Evolutionary conservation across 1,139 yeast genomes (phyloP).

Genomic region (Candida buenavistaensis): DNA sequence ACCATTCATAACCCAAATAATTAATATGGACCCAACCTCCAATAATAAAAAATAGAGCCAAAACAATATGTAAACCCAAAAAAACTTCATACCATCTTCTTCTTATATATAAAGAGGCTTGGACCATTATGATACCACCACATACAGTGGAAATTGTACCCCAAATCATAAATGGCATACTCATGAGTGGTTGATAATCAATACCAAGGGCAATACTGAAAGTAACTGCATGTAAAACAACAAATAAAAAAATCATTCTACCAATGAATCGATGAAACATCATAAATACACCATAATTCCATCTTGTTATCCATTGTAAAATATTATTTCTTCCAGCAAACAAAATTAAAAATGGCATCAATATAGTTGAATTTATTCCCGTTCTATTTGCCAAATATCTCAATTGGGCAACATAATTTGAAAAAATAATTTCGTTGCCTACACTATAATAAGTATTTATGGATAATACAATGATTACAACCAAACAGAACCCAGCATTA

Average conservation of each 20-base stretch:
- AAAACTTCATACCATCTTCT: constrained; percentile 64
- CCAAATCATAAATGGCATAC: constrained; percentile 43
- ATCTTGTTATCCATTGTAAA: constrained; percentile 48
- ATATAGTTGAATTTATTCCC: constrained; percentile 50
- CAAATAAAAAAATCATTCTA: constrained; percentile 36
- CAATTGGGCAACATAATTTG: constrained; percentile 17
- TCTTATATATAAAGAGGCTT: constrained; percentile 55
- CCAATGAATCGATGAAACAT: constrained; percentile 55
- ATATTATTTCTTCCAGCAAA: constrained; percentile 60
- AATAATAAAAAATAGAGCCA: constrained; percentile 55
- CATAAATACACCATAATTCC: constrained; percentile 53
- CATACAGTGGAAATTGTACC: constrained; percentile 51
- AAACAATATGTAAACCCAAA: constrained; percentile 53
- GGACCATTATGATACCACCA: constrained; percentile 37
- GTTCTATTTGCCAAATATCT: constrained; percentile 50
- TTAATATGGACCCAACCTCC: constrained; percentile 62
- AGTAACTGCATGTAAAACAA: constrained; percentile 35
- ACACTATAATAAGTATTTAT: constrained; percentile 20
- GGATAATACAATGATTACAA: constrained; percentile 41
- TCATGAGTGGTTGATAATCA: constrained; percentile 15
- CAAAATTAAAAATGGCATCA: constrained; percentile 45
- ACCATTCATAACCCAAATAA: constrained; percentile 47
- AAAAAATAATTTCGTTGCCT: constrained; percentile 20
- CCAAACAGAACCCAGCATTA: constrained; percentile 37
- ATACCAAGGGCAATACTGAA: constrained; percentile 20